Conservation (phyloP, 768 basidiomycete species). For the Cyclocybe cylindracea region DNA sequence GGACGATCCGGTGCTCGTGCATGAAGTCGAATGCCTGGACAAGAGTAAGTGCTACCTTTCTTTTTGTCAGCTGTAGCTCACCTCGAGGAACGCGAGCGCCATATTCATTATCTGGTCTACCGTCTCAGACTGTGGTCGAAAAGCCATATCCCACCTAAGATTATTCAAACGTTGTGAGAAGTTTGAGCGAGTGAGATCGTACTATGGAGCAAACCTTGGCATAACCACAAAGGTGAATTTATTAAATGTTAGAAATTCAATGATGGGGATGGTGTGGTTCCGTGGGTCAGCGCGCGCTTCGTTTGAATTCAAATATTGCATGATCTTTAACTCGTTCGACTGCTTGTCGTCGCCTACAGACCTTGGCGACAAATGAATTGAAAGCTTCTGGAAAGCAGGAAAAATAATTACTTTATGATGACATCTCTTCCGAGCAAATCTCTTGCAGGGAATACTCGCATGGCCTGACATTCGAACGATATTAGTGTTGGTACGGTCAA, state of each 20-base stretch:
- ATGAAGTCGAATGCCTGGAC: constrained; percentile 13
- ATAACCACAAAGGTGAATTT: constrained; percentile 12
- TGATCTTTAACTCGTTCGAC: background rate
- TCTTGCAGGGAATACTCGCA: constrained; percentile 10
- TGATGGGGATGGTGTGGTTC: constrained; percentile 14
- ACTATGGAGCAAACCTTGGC: constrained; percentile 7
- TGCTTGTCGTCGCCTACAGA: background rate
- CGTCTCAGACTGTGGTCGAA: constrained; percentile 1
- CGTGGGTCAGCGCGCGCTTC: constrained; percentile 4
- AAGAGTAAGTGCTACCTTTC: background rate
- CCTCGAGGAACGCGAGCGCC: background rate
- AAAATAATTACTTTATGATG: constrained; percentile 11
- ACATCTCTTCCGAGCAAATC: constrained; percentile 12
- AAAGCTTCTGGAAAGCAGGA: background rate
- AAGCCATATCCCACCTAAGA: constrained; percentile 6
- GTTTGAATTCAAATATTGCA: background rate
- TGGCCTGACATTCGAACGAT: background rate
- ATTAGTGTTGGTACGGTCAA: too few relatives aligned
- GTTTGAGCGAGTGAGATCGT: background rate
- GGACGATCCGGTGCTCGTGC: constrained; percentile 13
- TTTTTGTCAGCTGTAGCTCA: background rate
- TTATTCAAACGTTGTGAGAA: background rate
- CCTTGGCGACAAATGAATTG: background rate
- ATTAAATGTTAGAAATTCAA: constrained; percentile 10
- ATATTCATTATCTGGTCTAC: background rate